Evolutionary conservation across 179 eudicot species (phyloP), one percentile per base, ranked within the genome.

Genomic region (Silene vulgaris): DNA sequence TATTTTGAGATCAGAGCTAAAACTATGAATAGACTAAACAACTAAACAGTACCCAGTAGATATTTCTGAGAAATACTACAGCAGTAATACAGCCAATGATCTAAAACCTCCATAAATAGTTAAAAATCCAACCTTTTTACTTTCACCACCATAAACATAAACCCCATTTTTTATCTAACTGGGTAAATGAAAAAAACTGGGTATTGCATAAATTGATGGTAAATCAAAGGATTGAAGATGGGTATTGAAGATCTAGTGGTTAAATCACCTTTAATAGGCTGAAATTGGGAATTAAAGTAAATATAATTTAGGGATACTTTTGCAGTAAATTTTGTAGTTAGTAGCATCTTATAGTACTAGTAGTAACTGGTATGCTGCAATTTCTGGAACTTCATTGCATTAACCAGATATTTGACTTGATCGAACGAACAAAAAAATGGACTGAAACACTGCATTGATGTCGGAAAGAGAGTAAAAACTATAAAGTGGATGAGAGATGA

Each of bases 1-100:
- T 75, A 45, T 83, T 74, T 78, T 73, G 71, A 80, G 81, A 80
- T 80, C 79, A 83, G 86, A 71, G 79, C 70, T 71, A 52, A 45
- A 71, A 12, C 74, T 68, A 69, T 57, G 19, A 57, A 57, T 26
- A 65, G 11, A 65, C 64, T 52, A 65, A 68, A 32, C 70, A 75
- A 40, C 69, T 32, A 67, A 70, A 80, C 76, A 65, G 56, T 8
- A 45, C 57, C 45, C 48, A 60, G 17, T 11, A 21, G n/a, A 52
- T 69, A 64, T 30, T 29, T 50, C 72, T 59, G n/a, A 37, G 65
- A 28, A 26, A 71, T 71, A 65, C 26, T 52, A 52, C 54, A 52
- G 6, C 59, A 52, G 59, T 52, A 14, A 12, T 48, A 52, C 4
- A 43, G 5, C 62, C 5, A 71, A 71, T 5, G 62, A 71, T 71